Percentiles rank a stretch among this genome's conserved stretches.
These are phyloP conservation scores for Magnusiomyces starmeri DNA, from an alignment of 1,139 yeast genomes.

Conservation along the genomic window DNA sequence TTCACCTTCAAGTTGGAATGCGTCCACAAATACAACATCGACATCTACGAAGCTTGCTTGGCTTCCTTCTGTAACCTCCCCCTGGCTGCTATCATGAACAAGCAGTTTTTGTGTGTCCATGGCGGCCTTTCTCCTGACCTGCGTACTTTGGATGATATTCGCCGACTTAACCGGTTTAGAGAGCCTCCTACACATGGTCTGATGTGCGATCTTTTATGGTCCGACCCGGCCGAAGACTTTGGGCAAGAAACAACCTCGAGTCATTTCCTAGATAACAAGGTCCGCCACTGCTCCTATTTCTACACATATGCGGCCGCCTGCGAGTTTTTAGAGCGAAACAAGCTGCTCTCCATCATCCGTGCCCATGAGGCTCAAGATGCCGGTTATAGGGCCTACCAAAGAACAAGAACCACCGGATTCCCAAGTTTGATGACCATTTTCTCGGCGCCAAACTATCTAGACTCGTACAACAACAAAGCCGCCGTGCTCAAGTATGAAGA, in stretches of 20 bases:
- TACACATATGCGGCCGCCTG: slow-evolving; percentile 83
- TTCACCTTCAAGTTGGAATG: slow-evolving; percentile 92
- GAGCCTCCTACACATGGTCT: slow-evolving; percentile 93
- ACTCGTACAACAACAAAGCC: slow-evolving; percentile 89
- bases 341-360: slow-evolving; percentile 73
- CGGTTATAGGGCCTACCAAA: slow-evolving; percentile 89
- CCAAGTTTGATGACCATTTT: slow-evolving; percentile 88
- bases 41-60: slow-evolving; percentile 68
- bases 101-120: slow-evolving; percentile 92
- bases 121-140: slow-evolving; percentile 95
- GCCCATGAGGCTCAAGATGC: slow-evolving; percentile 99
- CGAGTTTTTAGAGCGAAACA: slow-evolving; percentile 70
- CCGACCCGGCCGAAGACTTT: slow-evolving; percentile 87
- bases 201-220: slow-evolving; percentile 95
- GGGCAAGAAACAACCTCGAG: slow-evolving; percentile 60
- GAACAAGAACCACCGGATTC: slow-evolving; percentile 82
- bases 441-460: slow-evolving; percentile 93
- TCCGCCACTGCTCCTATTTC: slow-evolving; percentile 90
- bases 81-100: slow-evolving; percentile 88
- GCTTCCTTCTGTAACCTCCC: slow-evolving; percentile 83
- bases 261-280: slow-evolving; percentile 59
- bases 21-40: slow-evolving; percentile 66
- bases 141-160: slow-evolving; percentile 60
- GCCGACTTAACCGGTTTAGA: slow-evolving; percentile 66
- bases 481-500: slow-evolving; percentile 86